phyloP scores from a whole-genome alignment of 768 basidiomycete species.

The Epithele typhae region DNA sequence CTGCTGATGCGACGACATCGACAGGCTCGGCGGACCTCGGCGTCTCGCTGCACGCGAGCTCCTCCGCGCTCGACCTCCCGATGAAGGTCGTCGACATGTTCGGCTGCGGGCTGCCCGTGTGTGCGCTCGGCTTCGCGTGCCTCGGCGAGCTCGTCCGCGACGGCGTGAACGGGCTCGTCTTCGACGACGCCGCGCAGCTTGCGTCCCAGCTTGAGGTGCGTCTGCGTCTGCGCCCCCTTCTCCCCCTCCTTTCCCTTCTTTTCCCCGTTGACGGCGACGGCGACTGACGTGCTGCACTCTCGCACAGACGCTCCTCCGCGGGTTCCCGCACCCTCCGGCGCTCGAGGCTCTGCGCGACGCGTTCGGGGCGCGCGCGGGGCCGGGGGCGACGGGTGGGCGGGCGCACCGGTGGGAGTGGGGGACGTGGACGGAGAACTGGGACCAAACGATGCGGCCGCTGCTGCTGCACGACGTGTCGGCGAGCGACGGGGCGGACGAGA shows the following conservation, averaged over 20 bases:
- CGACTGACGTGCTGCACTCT: not conserved
- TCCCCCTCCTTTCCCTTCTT: not conserved
- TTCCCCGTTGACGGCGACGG: not conserved
- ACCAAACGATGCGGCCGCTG: slow-evolving; percentile 57
- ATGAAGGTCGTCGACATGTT: slow-evolving; percentile 99
- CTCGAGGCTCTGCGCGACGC: slow-evolving; percentile 50
- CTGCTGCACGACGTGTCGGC: slow-evolving; percentile 30
- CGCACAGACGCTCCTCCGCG: slow-evolving; percentile 48
- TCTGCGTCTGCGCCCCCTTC: slow-evolving; percentile 32
- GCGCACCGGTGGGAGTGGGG: slow-evolving; percentile 50
- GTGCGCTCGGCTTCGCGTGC: slow-evolving; percentile 82
- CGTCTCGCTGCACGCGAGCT: slow-evolving; percentile 86
- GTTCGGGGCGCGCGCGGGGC: slow-evolving; percentile 28
- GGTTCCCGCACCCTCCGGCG: slow-evolving; percentile 54
- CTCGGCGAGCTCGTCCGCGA: slow-evolving; percentile 84
- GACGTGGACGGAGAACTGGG: slow-evolving; percentile 88
- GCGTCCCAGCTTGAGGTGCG: slow-evolving; percentile 68
- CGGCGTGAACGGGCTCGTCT: slow-evolving; percentile 79
- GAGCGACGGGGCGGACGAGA: slow-evolving; percentile 4
- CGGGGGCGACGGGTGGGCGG: not conserved
- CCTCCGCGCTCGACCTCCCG: slow-evolving; percentile 86
- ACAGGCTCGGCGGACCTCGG: slow-evolving; percentile 89
- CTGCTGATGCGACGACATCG: not conserved
- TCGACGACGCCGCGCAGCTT: slow-evolving; percentile 62
- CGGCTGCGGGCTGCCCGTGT: slow-evolving; percentile 91